A percentile compares a stretch with the other conserved stretches of the same genome.
phyloP scores from a whole-genome alignment of 75 land plant species.

The Isoetes taiwanensis region DNA sequence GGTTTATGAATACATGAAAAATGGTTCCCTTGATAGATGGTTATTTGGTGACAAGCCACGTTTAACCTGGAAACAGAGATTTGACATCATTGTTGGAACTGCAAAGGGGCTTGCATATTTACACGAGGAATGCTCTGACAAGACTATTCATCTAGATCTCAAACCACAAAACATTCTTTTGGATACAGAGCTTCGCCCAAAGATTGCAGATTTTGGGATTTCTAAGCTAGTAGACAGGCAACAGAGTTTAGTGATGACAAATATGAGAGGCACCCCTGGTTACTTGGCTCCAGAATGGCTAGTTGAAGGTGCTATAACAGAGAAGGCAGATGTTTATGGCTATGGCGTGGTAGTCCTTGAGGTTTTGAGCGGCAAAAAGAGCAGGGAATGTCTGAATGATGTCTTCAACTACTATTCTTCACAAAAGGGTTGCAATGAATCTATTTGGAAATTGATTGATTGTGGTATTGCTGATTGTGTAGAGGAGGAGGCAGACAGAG shows the following conservation, averaged over 20 bases:
- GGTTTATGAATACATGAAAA: slow-evolving; percentile 2
- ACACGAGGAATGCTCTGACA: background rate
- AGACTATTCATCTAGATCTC: background rate
- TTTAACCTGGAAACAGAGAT: background rate
- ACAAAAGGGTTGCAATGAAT: no score
- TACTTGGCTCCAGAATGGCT: slow-evolving; percentile 8
- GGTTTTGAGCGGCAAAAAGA: no score
- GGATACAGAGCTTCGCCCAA: background rate
- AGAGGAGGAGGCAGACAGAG: no score
- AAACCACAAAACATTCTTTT: slow-evolving; percentile 4
- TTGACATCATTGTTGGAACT: background rate
- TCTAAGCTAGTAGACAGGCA: background rate
- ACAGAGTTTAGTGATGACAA: background rate
- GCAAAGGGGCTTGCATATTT: background rate
- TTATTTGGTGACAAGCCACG: background rate
- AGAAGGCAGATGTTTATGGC: no score
- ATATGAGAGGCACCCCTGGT: background rate
- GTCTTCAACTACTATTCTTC: no score
- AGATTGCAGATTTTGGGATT: slow-evolving; percentile 2
- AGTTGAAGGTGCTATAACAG: no score
- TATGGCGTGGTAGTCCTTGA: no score
- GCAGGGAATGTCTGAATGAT: no score
- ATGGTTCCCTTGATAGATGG: background rate
- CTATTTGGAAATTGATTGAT: no score
- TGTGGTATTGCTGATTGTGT: no score